Evolutionary conservation across 345 rosid genomes (phyloP), one percentile per base, ranked within the genome.

Genomic region (Ailanthus altissimus): DNA sequence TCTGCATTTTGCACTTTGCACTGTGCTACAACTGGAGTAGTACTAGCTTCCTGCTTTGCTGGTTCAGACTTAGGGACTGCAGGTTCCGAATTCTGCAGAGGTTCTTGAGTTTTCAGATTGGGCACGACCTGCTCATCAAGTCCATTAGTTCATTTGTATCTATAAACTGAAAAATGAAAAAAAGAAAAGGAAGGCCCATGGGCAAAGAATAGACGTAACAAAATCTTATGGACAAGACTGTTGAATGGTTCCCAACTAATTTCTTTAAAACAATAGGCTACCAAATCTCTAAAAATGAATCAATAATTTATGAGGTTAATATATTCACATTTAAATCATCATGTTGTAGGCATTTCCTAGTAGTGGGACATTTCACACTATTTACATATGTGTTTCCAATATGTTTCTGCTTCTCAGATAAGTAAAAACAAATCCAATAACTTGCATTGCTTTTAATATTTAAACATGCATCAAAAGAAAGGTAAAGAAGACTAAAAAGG

Each of bases 101-200:
- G 78, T 60, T 84, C 81, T 63, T 56, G 82, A 4, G 51, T 80
- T 59, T 79, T 84, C 77, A 78, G 62, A 62, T 68, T 58, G 16
- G 77, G 67, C 42, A 7, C 50, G 47, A 81, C 88, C 91, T 90
- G 83, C 21, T 63, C 53, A 77, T 12, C 54, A 69, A 74, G 59
- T 59, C n/a, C 54, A 53, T 25, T 28, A 16, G 9, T 67, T 26
- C 40, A 72, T 77, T 50, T 45, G 36, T 40, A 21, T 46, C 32
- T 62, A 32, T n/a, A 50, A 49, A 16, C 0, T 16, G 23, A 18
- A 9, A 50, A 50, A 12, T 50, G 8, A 26, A 28, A 60, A 14
- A 40, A 10, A 63, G 38, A 28, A 51, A 71, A 13, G 40, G 12
- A 25, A 70, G 16, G 32, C n/a, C 6, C 18, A 26, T 59, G 51